Evolutionary conservation across 1,284 basidiomycete genomes (phyloP), one percentile per base, ranked within the genome.

Genomic region (Pyrrhoderma noxium): DNA sequence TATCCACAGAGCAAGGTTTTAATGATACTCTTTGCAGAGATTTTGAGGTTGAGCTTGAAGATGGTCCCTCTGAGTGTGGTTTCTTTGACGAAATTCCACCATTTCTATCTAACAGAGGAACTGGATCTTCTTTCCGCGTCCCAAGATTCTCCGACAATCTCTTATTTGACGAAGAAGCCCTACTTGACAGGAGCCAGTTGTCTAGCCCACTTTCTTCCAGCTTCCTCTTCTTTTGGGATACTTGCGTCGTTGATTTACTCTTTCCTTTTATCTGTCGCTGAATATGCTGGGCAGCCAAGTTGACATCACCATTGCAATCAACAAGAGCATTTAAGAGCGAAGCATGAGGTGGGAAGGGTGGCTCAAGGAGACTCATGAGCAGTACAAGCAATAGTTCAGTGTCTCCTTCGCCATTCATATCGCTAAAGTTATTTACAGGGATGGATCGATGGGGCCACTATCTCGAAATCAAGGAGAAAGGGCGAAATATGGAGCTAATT

Each of bases 361-460:
- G 60, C 11, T 70, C 64, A 5, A 88, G 62, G 4, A 85, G 67
- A 61, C 85, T 89, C 18, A 70, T 67, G 16, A 87, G 75, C 49
- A 86, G 68, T 9, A 77, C 84, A 45, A 89, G 69, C 36, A 87
- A 70, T 1, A 70, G 77, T 22, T 89, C 86, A 0, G 83, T 89
- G 64, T 89, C 85, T 22, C 64, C 61, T n/a, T n/a, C n/a, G n/a
- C n/a, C n/a, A n/a, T n/a, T n/a, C n/a, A n/a, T n/a, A n/a, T n/a
- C n/a, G n/a, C n/a, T n/a, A n/a, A n/a, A n/a, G n/a, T n/a, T n/a
- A n/a, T n/a, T n/a, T n/a, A n/a, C n/a, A n/a, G n/a, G n/a, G n/a
- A n/a, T n/a, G n/a, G n/a, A n/a, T n/a, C n/a, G n/a, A n/a, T n/a
- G n/a, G n/a, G n/a, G n/a, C n/a, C n/a, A n/a, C n/a, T n/a, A n/a